Percentiles rank a stretch among this genome's conserved stretches.
phyloP scores from a whole-genome alignment of 2,329 filamentous ascomycete genomes.

The Neofusicoccum kwambonambiense region DNA sequence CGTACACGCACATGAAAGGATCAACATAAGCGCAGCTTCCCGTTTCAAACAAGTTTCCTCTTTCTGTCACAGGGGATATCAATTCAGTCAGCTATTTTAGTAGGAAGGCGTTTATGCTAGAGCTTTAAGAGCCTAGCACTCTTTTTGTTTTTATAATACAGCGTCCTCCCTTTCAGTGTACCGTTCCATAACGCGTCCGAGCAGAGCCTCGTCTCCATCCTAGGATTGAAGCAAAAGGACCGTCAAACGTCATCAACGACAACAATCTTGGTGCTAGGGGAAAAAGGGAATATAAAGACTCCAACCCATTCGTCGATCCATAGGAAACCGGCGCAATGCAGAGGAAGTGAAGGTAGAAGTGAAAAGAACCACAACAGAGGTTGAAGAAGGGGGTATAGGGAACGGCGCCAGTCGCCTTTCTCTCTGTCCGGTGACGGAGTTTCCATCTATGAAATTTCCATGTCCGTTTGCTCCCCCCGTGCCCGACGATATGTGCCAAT shows the following conservation, averaged over 20 bases:
- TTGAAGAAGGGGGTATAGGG: slow-evolving; percentile 17
- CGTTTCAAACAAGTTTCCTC: neutral
- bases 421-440: slow-evolving; percentile 18
- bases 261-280: slow-evolving; percentile 10
- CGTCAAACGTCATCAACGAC: neutral
- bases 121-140: neutral
- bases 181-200: neutral
- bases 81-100: neutral
- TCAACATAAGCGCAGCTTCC: no score
- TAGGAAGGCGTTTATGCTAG: neutral
- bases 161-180: neutral
- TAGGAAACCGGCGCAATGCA: slow-evolving; percentile 15
- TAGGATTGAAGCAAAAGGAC: neutral
- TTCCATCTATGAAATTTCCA: slow-evolving; percentile 18
- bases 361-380: slow-evolving; percentile 3
- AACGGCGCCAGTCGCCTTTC: slow-evolving; percentile 16
- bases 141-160: slow-evolving; percentile 12
- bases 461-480: slow-evolving; percentile 16
- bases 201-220: neutral
- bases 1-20: no score
- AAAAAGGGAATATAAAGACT: slow-evolving; percentile 2
- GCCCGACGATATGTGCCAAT: slow-evolving; percentile 13
- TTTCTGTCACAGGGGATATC: neutral
- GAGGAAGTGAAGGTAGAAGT: slow-evolving; percentile 13
- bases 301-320: slow-evolving; percentile 14